Evolutionary conservation across 768 basidiomycete genomes (phyloP), one percentile per base, ranked within the genome.

Genomic region (Lentinula edodes): DNA sequence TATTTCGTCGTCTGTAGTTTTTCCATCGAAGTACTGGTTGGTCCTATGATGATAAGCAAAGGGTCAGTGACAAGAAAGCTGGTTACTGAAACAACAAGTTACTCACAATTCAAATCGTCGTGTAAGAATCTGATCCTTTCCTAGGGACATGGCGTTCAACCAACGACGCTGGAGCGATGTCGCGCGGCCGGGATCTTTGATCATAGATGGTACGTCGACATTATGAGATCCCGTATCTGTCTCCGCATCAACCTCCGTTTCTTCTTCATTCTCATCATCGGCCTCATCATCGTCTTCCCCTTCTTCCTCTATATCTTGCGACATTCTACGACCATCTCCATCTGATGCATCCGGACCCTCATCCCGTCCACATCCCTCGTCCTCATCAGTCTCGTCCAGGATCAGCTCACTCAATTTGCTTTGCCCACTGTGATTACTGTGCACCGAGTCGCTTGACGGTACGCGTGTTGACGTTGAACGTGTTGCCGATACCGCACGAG

Each of bases 21-120:
- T 91, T 12, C 96, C 96, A 66, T 98, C 93, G 67, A 98, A 94
- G 70, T 93, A 97, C 67, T 92, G 91, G 62, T 92, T 90, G 56
- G 96, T 91, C 63, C 94, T 70, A 2, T 56, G 20, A 50, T 42
- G 36, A 58, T 1, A 61, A 32, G 54, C 54, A 23, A 39, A 20
- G 39, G 12, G 58, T 52, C 13, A 38, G 43, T 50, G 35, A 23
- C 43, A 5, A 50, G 2, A 20, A 13, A 35, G 10, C 12, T 2
- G 34, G 5, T 53, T 46, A 38, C 38, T 38, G 13, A 13, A 39
- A 39, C 7, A 7, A 7, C 36, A n/a, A 52, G 7, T 23, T 6
- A 72, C 89, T 67, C 61, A 95, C 92, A 85, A 75, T 65, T 92
- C 88, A 70, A 97, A 98, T 46, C 88, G 83, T 66, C 80, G 82